Base-by-base conservation (phyloP, 2,329 filamentous ascomycete species). In the Hypoxylon sp. region DNA sequence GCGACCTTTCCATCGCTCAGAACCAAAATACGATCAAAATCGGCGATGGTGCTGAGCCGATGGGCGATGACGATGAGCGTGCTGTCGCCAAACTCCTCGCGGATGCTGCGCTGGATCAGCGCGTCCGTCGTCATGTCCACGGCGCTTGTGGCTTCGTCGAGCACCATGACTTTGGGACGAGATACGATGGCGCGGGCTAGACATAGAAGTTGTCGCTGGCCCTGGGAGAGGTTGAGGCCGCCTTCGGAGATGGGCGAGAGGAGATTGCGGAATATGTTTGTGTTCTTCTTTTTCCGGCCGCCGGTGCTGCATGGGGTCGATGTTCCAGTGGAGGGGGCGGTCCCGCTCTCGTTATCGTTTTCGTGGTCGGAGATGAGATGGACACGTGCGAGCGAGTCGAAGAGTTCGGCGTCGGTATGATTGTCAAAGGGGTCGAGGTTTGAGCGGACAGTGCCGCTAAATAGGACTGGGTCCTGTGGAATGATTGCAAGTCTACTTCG, bases 401-500 rank as follows among this genome's bases (percentile, higher is more conserved):
- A 84, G 2, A 96, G 85, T 72, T 91, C 89, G 0, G 80, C 82
- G 68, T 95, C 91, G 1, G 82, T 85, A 73, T 92, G 87, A 64
- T 91, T 83, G 58, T 90, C 83, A 71, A 94, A 94, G 0, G 92
- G 90, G 74, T 96, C 92, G 3, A 96, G 83, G 73, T 95, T 95
- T 45, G 85, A 88, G 43, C 92, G 85, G 19, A 96, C 82, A 0
- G 91, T 94, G 21, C 93, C 92, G 0, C 90, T 92, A 79, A 96
- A 95, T 5, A 96, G 83, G 0, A 94, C 91, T 0, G 92, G 92
- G 70, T 95, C 92, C 79, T 94, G 70, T 4, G 92, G 92, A 57
- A 96, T 95, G 70, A 96, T 94, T 37, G 91, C 90, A 0, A 96
- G 79, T 0, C 91, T 85, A n/a, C 87, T 90, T 23, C 92, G 87